Conservation (phyloP, 768 basidiomycete species). For the Gloeopeniophorella convolvens region DNA sequence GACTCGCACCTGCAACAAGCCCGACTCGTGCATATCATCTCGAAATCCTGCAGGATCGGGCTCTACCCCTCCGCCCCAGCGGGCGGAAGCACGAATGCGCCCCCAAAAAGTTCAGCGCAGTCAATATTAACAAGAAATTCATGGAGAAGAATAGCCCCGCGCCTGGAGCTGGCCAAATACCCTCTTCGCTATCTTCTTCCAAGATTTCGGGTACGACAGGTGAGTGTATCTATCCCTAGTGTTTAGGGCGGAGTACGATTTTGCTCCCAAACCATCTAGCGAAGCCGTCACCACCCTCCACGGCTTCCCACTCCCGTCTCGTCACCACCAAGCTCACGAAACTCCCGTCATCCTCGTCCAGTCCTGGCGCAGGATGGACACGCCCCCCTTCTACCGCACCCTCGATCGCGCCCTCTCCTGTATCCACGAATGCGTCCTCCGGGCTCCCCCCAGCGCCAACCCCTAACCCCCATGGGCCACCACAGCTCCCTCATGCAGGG, state of each 20-base stretch:
- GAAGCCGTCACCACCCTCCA: slow-evolving; percentile 48
- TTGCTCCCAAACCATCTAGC: slow-evolving; percentile 31
- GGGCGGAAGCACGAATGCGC: slow-evolving; percentile 32
- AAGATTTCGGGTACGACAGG: slow-evolving; percentile 50
- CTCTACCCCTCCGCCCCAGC: slow-evolving; percentile 13
- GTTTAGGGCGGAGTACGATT: not conserved
- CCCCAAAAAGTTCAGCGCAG: slow-evolving; percentile 83
- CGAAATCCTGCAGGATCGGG: slow-evolving; percentile 3
- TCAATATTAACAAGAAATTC: slow-evolving; percentile 96
- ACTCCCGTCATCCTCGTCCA: slow-evolving; percentile 47
- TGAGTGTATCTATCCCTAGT: slow-evolving; percentile 28
- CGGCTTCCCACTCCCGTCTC: slow-evolving; percentile 67
- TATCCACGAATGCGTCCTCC: slow-evolving; percentile 34
- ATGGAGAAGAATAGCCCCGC: slow-evolving; percentile 78
- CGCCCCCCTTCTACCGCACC: slow-evolving; percentile 70
- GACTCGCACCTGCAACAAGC: not conserved
- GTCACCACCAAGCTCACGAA: slow-evolving; percentile 85
- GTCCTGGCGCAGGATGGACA: slow-evolving; percentile 67
- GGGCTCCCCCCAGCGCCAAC: slow-evolving; percentile 27
- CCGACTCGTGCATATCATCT: not conserved
- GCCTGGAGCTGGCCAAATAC: slow-evolving; percentile 40
- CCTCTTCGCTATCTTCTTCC: slow-evolving; percentile 36
- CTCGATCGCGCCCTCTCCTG: slow-evolving; percentile 45
- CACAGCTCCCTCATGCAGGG: slow-evolving; percentile 49
- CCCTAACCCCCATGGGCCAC: slow-evolving; percentile 28